phyloP scores from a whole-genome alignment of 1,284 basidiomycete genomes.

The Microbotryum silenes-acaulis region DNA sequence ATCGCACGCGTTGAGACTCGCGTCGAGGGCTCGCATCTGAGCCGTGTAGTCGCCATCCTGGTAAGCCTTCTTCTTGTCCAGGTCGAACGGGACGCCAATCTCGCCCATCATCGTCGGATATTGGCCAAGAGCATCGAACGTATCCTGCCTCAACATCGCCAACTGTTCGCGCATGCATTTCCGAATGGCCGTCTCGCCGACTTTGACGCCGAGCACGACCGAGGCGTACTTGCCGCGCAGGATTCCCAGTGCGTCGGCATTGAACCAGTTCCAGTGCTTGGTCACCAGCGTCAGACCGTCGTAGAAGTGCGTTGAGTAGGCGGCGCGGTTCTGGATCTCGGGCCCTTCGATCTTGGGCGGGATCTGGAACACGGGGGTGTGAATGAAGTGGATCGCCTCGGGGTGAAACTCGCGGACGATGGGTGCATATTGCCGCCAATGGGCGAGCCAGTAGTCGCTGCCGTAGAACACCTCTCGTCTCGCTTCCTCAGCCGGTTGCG shows the following conservation, averaged over 20 bases:
- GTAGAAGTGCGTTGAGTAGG: slow-evolving; percentile 84
- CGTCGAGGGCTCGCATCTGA: slow-evolving; percentile 83
- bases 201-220: slow-evolving; percentile 47
- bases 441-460: slow-evolving; percentile 72
- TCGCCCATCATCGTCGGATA: slow-evolving; percentile 93
- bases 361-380: slow-evolving; percentile 80
- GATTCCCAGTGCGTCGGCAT: slow-evolving; percentile 59
- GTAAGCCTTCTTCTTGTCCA: slow-evolving; percentile 59
- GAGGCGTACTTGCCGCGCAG: slow-evolving; percentile 70
- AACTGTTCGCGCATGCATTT: slow-evolving; percentile 77
- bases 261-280: slow-evolving; percentile 72
- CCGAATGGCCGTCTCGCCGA: slow-evolving; percentile 77
- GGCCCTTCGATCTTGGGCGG: slow-evolving; percentile 31
- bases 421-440: slow-evolving; percentile 58
- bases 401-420: slow-evolving; percentile 67
- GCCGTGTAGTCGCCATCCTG: slow-evolving; percentile 37
- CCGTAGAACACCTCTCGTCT: slow-evolving; percentile 55
- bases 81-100: slow-evolving; percentile 81
- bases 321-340: slow-evolving; percentile 49
- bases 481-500: slow-evolving; percentile 28
- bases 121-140: slow-evolving; percentile 48
- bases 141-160: slow-evolving; percentile 66
- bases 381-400: slow-evolving; percentile 81
- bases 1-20: slow-evolving; percentile 81
- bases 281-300: slow-evolving; percentile 65